Base-by-base conservation (phyloP, 371 early-diverging fungal species). In the Saksenaea vasiformis region DNA sequence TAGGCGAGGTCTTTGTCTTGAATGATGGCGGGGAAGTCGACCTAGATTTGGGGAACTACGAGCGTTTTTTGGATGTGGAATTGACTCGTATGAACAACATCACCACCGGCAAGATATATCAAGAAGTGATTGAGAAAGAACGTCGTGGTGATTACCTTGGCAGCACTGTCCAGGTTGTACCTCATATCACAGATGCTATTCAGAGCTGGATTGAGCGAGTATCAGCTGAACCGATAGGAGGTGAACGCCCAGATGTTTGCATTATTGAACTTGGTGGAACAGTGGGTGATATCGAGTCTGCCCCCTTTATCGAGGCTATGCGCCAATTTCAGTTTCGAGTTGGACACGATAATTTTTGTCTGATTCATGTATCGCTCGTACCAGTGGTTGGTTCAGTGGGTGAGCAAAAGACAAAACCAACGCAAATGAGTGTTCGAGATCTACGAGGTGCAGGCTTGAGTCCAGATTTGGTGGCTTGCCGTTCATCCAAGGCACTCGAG, bases 21-120 rank as follows among this genome's bases (percentile, higher is more conserved):
- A 92, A 97, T 69, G 99, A 99, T 77, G 99, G 99, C 59, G 98
- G 97, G 67, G 99, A 99, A 80, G 99, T 99, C 38, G 99, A 99
- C 80, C 87, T 99, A 53, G 99, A 99, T 79, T 86, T 99, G 41
- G 99, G 99, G 57, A 98, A 98, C 87, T 99, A 99, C 79, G 99
- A 99, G 85, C 92, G 99, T 57, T 99, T 98, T 83, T 79, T 98
- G 62, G 95, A 95, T 71, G 87, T 98, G 7, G 90, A 91, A 34
- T 84, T 99, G 67, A 93, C 95, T 39, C 88, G 94, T 54, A 90
- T 94, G 77, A 99, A 99, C 91, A 96, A 96, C 77, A 97, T 99
- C 70, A 99, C 99, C n/a, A 96, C 99, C 27, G 99, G 99, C 71
- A 98, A 99, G 78, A 94, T 99, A 67, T 97, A 98, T 85, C 85